A percentile compares a stretch with the other conserved stretches of the same genome.
These are phyloP conservation scores for Raffaelea arxii DNA, from an alignment of 2,329 filamentous ascomycete species.

Conservation along the genomic window DNA sequence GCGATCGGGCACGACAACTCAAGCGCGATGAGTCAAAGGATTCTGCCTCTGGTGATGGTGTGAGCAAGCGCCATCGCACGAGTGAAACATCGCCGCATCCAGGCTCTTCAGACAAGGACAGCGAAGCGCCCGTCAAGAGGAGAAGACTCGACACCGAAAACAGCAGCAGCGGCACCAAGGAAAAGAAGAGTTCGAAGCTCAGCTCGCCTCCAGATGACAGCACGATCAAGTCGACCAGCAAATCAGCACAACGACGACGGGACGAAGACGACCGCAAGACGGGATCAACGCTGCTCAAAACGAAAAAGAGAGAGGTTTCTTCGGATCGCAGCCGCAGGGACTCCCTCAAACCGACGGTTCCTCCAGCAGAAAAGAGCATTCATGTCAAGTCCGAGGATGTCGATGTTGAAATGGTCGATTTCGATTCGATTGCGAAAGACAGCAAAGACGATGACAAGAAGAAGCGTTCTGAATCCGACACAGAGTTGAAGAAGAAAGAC, in stretches of 20 bases:
- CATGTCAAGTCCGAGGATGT: slow-evolving; percentile 47
- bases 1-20: slow-evolving; percentile 50
- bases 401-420: slow-evolving; percentile 46
- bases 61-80: slow-evolving; percentile 47
- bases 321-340: slow-evolving; percentile 31
- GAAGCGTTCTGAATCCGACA: slow-evolving; percentile 19
- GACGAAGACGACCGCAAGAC: slow-evolving; percentile 31
- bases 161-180: slow-evolving; percentile 22
- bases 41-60: slow-evolving; percentile 38
- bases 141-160: slow-evolving; percentile 46
- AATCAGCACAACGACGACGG: slow-evolving; percentile 26
- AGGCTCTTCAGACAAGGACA: slow-evolving; percentile 43
- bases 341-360: slow-evolving; percentile 23
- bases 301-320: slow-evolving; percentile 23
- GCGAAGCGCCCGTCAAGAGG: slow-evolving; percentile 43
- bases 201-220: slow-evolving; percentile 36
- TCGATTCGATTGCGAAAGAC: slow-evolving; percentile 8
- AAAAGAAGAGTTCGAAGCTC: slow-evolving; percentile 33
- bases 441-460: slow-evolving; percentile 21
- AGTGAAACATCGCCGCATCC: slow-evolving; percentile 49
- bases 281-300: slow-evolving; percentile 21
- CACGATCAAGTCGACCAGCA: slow-evolving; percentile 27
- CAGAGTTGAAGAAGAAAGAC: slow-evolving; percentile 20
- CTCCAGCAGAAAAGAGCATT: slow-evolving; percentile 38
- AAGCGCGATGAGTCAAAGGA: slow-evolving; percentile 54